A percentile compares a stretch with the other conserved stretches of the same genome.
Conservation (phyloP, 2,329 filamentous ascomycete genomes). For the Botrytis paeoniae region DNA sequence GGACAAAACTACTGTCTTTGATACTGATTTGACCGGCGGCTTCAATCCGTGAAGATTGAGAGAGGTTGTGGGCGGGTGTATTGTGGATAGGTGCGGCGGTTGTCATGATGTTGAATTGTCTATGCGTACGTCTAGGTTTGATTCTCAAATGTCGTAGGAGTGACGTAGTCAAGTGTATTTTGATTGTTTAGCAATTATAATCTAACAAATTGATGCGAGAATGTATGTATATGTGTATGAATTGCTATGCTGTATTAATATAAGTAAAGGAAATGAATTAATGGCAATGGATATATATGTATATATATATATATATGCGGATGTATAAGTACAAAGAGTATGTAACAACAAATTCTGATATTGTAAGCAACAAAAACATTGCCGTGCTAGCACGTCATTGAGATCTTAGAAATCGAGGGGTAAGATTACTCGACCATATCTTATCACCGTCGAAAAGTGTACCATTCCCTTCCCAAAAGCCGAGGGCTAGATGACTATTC, state of each 20-base stretch:
- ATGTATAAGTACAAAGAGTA: neutral
- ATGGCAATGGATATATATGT: neutral
- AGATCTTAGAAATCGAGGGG: conserved; percentile 19
- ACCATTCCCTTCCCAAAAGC: neutral
- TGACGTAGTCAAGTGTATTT: neutral
- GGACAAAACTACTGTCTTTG: conserved; percentile 34
- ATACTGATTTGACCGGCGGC: conserved; percentile 22
- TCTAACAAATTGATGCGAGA: neutral
- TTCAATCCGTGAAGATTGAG: conserved; percentile 32
- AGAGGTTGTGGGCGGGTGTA: conserved; percentile 43
- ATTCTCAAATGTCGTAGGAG: conserved; percentile 1
- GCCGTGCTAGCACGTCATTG: conserved; percentile 14
- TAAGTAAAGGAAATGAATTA: neutral
- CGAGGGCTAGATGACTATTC: neutral
- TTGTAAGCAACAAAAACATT: neutral
- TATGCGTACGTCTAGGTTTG: neutral
- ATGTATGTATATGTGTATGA: neutral
- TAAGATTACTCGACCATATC: neutral
- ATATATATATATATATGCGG: neutral
- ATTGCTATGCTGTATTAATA: neutral
- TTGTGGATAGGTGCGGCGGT: conserved; percentile 40
- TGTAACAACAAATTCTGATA: neutral
- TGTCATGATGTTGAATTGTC: conserved; percentile 40
- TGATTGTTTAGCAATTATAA: neutral
- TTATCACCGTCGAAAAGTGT: neutral